phyloP scores from a whole-genome alignment of 805 yeast species.

The Priceomyces medius region DNA sequence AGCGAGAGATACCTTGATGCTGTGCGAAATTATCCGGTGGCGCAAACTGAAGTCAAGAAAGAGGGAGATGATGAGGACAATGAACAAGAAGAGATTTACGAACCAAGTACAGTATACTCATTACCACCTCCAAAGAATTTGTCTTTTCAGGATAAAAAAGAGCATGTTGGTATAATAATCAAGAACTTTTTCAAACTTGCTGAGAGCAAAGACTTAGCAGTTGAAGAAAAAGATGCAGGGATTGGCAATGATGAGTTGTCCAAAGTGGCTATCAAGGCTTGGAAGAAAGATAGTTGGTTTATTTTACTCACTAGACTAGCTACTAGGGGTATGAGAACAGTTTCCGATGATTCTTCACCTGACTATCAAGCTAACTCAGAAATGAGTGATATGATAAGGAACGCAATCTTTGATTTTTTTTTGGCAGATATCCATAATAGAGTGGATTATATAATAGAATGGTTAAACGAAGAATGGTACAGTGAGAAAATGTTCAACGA shows the following conservation, averaged over 20 bases:
- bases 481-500: slow-evolving; percentile 49
- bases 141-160: slow-evolving; percentile 53
- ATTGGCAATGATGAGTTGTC: slow-evolving; percentile 51
- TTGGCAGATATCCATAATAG: slow-evolving; percentile 69
- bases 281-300: slow-evolving; percentile 74
- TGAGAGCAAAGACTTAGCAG: slow-evolving; percentile 17
- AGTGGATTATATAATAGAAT: slow-evolving; percentile 75
- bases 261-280: slow-evolving; percentile 49
- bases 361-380: slow-evolving; percentile 32
- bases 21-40: slow-evolving; percentile 8
- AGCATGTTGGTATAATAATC: slow-evolving; percentile 57
- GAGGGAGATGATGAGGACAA: slow-evolving; percentile 31
- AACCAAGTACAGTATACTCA: slow-evolving; percentile 44
- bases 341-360: slow-evolving; percentile 19
- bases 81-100: slow-evolving; percentile 31
- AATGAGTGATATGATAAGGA: slow-evolving; percentile 62
- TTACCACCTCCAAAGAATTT: slow-evolving; percentile 60
- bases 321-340: slow-evolving; percentile 66
- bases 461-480: slow-evolving; percentile 97
- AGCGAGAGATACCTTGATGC: slow-evolving; percentile 60
- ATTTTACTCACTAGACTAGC: slow-evolving; percentile 72
- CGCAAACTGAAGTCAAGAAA: slow-evolving; percentile 5
- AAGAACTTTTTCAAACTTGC: slow-evolving; percentile 56
- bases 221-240: slow-evolving; percentile 16
- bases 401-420: slow-evolving; percentile 69